Conservation (phyloP, 306 rosid genomes). For the Castanea mollissima region DNA sequence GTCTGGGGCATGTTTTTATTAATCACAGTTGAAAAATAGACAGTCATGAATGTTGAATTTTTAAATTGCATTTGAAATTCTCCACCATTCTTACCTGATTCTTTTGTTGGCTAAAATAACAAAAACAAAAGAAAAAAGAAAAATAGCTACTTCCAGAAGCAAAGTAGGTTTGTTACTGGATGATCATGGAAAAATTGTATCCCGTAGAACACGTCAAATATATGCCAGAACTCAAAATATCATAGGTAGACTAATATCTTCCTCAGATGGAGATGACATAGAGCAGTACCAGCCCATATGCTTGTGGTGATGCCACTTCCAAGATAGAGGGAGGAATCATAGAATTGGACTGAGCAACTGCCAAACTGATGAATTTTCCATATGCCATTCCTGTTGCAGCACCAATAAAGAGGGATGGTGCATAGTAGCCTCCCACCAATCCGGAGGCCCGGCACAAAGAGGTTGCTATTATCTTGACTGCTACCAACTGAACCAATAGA, state of each 20-base stretch:
- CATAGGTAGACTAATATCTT: slow-evolving; percentile 10
- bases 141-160: slow-evolving; percentile 8
- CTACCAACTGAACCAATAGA: slow-evolving; percentile 76
- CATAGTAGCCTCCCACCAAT: slow-evolving; percentile 93
- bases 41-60: background rate
- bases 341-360: slow-evolving; percentile 57
- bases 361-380: slow-evolving; percentile 68
- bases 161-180: slow-evolving; percentile 11
- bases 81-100: background rate
- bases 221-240: slow-evolving; percentile 17
- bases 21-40: slow-evolving; percentile 12
- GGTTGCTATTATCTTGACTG: slow-evolving; percentile 77
- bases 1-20: background rate
- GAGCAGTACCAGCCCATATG: slow-evolving; percentile 87
- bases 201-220: slow-evolving; percentile 1
- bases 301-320: slow-evolving; percentile 95
- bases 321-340: slow-evolving; percentile 55
- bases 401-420: slow-evolving; percentile 93
- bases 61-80: background rate
- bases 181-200: background rate
- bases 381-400: slow-evolving; percentile 96
- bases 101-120: background rate
- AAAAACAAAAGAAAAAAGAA: background rate
- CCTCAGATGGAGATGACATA: slow-evolving; percentile 20
- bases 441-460: slow-evolving; percentile 91